Conservation (phyloP, 495 filamentous ascomycete species). For the Durotheca rogersii region DNA sequence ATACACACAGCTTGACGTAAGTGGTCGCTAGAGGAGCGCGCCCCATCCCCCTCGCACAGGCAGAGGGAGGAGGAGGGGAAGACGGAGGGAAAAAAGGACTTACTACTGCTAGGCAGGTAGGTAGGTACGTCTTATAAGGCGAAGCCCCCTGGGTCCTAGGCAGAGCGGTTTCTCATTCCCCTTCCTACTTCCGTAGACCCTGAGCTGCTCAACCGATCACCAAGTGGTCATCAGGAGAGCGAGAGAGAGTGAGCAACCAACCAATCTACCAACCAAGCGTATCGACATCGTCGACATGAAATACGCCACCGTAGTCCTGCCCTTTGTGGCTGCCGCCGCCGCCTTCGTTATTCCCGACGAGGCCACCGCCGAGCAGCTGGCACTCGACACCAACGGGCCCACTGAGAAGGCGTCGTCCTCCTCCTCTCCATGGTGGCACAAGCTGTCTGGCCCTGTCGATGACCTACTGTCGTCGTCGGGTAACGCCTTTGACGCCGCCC, state of each 20-base stretch:
- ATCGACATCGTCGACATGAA: constrained; percentile 34
- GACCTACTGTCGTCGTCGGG: constrained; percentile 43
- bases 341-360: constrained; percentile 64
- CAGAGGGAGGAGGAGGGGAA: too few species aligned
- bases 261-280: background rate
- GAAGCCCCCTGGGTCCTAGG: background rate
- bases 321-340: constrained; percentile 52
- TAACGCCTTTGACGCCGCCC: constrained; percentile 38
- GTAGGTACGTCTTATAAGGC: constrained; percentile 13
- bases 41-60: too few species aligned
- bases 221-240: background rate
- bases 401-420: constrained; percentile 25
- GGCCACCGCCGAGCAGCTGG: constrained; percentile 40
- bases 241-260: background rate
- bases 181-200: constrained; percentile 22
- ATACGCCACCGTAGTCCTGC: constrained; percentile 47
- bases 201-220: constrained; percentile 1
- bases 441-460: constrained; percentile 5
- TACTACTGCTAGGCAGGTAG: too few species aligned
- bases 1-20: constrained; percentile 16
- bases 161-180: background rate
- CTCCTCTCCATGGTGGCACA: constrained; percentile 12
- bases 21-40: too few species aligned
- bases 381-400: constrained; percentile 23
- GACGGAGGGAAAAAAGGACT: constrained; percentile 1